Base-by-base conservation (phyloP, 805 yeast genomes). In the Pichia scutulata region DNA sequence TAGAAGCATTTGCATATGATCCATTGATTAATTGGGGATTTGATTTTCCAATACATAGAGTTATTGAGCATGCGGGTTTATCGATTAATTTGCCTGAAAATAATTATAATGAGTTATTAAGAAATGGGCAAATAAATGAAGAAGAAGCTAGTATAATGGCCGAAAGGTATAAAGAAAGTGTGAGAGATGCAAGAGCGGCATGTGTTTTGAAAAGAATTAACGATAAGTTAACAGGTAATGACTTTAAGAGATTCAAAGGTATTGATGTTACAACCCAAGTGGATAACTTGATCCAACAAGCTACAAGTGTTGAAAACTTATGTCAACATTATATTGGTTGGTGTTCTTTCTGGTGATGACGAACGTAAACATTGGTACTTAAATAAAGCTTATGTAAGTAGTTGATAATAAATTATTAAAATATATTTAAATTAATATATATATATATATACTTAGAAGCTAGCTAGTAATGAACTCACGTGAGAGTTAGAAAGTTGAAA, bases 1-100 rank as follows among this genome's bases (percentile, higher is more conserved):
- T 93, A 62, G 99, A 95, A 67, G 98, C 99, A 0, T 93, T 93
- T 73, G 98, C 97, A 0, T 89, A 90, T 63, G 99, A 93, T 75
- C 99, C 99, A 2, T 79, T 93, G 69, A 93, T 93, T 60, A 90
- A 90, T 62, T 93, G 99, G 99, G 98, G 99, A 2, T 92, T 93
- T 63, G 97, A 92, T 63, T 76, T 90, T 65, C 96, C 97, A 2
- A 76, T 89, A 1, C 81, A 81, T 55, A 84, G 88, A 14, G 81
- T 86, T 30, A 82, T 84, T 7, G 88, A 82, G 55, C 81, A 83
- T 16, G 81, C 89, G 1, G 89, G 88, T 16, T 42, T 54, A 39
- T 51, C 55, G 8, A 80, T 82, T 55, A 77, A 77, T 52, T 75
- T 86, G 21, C 85, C 84, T 10, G 80, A 78, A 48, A 74, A 79